Evolutionary conservation across 2,329 filamentous ascomycete genomes (phyloP), one percentile per base, ranked within the genome.

Genomic region (Penicillium sp.): DNA sequence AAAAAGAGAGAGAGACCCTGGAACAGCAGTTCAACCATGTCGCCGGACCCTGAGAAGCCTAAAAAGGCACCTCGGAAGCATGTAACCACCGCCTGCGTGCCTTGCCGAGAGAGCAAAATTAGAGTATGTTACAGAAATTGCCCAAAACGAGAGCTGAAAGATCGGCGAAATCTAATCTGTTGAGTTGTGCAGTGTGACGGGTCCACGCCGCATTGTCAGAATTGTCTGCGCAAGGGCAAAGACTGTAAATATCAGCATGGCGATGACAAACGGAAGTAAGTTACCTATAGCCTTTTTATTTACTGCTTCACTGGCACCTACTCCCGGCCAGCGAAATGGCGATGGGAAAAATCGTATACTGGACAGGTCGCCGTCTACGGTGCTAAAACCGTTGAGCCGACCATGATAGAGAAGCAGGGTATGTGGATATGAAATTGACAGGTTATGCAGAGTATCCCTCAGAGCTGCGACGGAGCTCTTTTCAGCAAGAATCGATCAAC

Each of bases 91-190:
- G 75, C 75, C 9, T 78, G 75, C 51, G 74, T 77, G 26, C 72
- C 74, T 21, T 78, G 75, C 55, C 72, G 75, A 21, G 75, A 78
- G 60, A 78, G 75, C 58, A 78, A 78, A 46, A 73, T 78, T 56
- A 72, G 75, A 60, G 75, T 76, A 67, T 53, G 69, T 51, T 48
- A n/a, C 26, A 48, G 26, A 3, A 16, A 7, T 14, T 26, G n/a
- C 28, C 29, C 37, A 14, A 28, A 5, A 10, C 10, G 24, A 10
- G 24, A 28, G 23, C 16, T 40, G 8, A 19, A 8, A 28, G 36
- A 51, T 55, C 45, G 43, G 47, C 26, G 29, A 42, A 42, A 50
- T 48, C 48, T 53, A 52, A 57, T 48, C 48, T 23, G 31, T 48
- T 31, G 24, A 37, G 19, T 46, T 9, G 34, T 24, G 34, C 51